Percentiles rank a stretch among this genome's conserved stretches.
phyloP scores from a whole-genome alignment of 2,329 filamentous ascomycete genomes.

The Apiospora koreana region DNA sequence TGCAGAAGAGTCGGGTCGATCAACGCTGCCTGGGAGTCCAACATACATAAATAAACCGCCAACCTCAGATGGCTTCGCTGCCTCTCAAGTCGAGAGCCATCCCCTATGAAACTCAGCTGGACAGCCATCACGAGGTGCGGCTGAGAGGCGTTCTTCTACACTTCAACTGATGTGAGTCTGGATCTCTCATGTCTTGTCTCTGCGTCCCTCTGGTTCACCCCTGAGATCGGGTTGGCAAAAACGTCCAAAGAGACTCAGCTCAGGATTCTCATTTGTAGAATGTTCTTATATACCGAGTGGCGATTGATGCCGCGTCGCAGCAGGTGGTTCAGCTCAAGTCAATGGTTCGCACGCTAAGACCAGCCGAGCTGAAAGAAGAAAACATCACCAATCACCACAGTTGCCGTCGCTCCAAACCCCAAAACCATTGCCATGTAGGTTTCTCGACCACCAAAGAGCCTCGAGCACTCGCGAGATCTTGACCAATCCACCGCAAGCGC shows the following conservation, averaged over 20 bases:
- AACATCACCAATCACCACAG: neutral
- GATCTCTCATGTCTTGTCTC: neutral
- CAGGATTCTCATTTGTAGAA: too few species aligned
- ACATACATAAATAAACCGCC: neutral
- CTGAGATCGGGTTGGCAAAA: too few species aligned
- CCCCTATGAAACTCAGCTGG: neutral
- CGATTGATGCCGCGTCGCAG: too few species aligned
- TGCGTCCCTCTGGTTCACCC: too few species aligned
- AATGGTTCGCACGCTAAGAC: neutral
- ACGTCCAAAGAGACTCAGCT: too few species aligned
- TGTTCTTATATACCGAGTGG: too few species aligned
- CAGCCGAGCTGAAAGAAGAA: neutral
- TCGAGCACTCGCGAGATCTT: too few species aligned
- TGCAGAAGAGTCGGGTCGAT: too few species aligned
- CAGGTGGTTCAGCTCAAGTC: neutral
- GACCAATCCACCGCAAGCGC: too few species aligned
- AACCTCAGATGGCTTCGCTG: neutral
- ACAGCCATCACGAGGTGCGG: neutral
- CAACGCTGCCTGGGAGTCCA: neutral
- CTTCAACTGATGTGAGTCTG: neutral
- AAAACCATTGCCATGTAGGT: neutral
- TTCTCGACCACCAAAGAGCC: neutral
- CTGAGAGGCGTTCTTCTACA: neutral
- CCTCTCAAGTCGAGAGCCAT: neutral
- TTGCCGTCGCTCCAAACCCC: too few species aligned